Base-by-base conservation (phyloP, 371 early-diverging fungal genomes). In the Mucor circinelloides region DNA sequence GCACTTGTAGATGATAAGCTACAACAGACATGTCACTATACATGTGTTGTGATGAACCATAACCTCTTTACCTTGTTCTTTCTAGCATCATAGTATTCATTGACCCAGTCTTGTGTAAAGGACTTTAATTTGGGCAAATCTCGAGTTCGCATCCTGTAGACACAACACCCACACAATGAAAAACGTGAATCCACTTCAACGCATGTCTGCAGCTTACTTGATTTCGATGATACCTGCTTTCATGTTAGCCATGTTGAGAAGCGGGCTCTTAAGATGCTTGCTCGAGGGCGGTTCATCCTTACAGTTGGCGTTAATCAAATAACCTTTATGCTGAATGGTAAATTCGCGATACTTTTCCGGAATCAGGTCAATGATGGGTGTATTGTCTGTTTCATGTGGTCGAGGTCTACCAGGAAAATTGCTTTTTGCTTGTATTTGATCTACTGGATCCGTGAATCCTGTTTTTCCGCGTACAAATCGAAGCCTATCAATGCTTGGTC, bases 41-140 rank as follows among this genome's bases (percentile, higher is more conserved):
- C 42, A 42, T 6, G 7, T 6, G 5, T 15, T n/a, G 15, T n/a
- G 5, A 6, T 6, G 17, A 17, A 17, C 8, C 8, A 0, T 23
- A 21, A 8, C 3, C 19, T 5, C 6, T 15, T 54, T 62, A 69
- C 74, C 57, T 69, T 66, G 28, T 71, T 63, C n/a, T 66, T 68
- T 46, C 72, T 67, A 9, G 58, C 38, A 10, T 66, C 58, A 61
- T 74, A 70, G 60, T 72, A 74, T n/a, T 67, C 70, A 52, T 78
- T 73, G 9, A 71, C 62, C 77, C 75, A 72, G 40, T 79, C 75
- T 67, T 75, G 77, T 55, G 77, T 63, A 59, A 70, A 71, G 10
- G 67, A 65, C 31, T 71, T 64, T n/a, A 75, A 61, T 27, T 61
- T 52, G 30, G 63, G 60, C 40, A 74, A 54, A 23, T 63, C 58